These are phyloP conservation scores for Smallanthus sonchifolius DNA, from an alignment of 129 eudicot species.

Conservation along the genomic window DNA sequence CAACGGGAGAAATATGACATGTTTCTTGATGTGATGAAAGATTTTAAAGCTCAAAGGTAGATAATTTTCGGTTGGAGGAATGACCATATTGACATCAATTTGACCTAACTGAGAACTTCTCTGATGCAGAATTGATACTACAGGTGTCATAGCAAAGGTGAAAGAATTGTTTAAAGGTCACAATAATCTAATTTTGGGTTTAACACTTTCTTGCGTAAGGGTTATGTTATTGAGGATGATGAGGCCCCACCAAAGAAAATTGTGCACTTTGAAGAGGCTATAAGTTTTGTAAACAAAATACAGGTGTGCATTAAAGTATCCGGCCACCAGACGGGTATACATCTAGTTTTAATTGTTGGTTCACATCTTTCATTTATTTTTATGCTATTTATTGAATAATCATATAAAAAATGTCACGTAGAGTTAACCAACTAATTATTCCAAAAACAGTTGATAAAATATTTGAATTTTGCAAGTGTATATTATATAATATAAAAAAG, in stretches of 20 bases:
- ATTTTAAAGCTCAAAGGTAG: conserved; percentile 92
- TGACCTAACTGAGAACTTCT: conserved; percentile 10
- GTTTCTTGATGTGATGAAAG: conserved; percentile 87
- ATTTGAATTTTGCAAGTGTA: background rate
- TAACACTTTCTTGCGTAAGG: conserved; percentile 93
- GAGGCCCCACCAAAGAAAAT: conserved; percentile 77
- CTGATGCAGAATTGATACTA: conserved; percentile 78
- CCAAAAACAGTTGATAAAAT: background rate
- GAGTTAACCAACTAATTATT: background rate
- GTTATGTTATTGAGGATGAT: conserved; percentile 69
- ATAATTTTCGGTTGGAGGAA: background rate
- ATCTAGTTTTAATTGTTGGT: no score
- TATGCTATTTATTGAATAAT: no score
- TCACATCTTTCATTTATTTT: no score
- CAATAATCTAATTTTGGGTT: conserved; percentile 79
- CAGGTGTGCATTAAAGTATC: no score
- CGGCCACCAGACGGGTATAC: no score
- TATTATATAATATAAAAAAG: conserved; percentile 2
- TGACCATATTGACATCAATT: background rate
- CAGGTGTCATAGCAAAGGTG: conserved; percentile 92
- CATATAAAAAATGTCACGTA: no score
- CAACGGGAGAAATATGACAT: conserved; percentile 78
- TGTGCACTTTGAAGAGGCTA: conserved; percentile 92
- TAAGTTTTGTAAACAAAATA: conserved; percentile 92
- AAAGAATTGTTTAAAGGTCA: conserved; percentile 95